Base-by-base conservation (phyloP, 2,329 filamentous ascomycete genomes). In the Fusarium poae region DNA sequence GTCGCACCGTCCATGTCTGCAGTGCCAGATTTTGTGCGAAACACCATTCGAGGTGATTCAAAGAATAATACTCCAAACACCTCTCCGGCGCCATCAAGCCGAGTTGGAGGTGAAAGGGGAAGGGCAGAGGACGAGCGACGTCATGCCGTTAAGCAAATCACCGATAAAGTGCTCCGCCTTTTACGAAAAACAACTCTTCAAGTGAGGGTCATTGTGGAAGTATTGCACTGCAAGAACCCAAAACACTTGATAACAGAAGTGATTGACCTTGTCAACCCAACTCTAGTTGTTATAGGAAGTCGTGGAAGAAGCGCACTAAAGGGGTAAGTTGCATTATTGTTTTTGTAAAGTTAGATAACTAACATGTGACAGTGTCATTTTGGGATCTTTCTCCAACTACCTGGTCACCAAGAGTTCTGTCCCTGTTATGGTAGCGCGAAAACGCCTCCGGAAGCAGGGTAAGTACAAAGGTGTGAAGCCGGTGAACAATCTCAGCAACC, bases 361-460 rank as follows among this genome's bases (percentile, higher is more conserved):
- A 76, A 84, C 77, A n/a, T 50, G 34, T 10, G 34, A 48, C 72
- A 97, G 94, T 76, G 95, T 97, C 23, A 90, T 99, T 64, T 86
- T 99, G 30, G 96, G 96, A 27, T 97, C 94, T 0, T 98, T 99
- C 80, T 97, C 93, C 64, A 98, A 98, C 77, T 99, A 99, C 76
- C 85, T 99, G 10, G 94, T 99, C 32, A 97, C 94, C 37, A 98
- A 98, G 82, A 97, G 93, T 68, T 97, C 93, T 4, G 94, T 97
- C 18, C 96, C 96, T 0, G 96, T 99, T 63, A 99, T 99, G 96
- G 96, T 98, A 35, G 96, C 96, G 10, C 86, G 96, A 62, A 97
- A 97, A 83, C 91, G 92, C 60, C 84, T 97, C 43, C 86, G 92
- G 49, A 97, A 97, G 79, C 92, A 97, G 81, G 90, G 88, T 77